A percentile compares a stretch with the other conserved stretches of the same genome.
phyloP scores from a whole-genome alignment of 768 basidiomycete species.

The Kwoniella dendrophila region DNA sequence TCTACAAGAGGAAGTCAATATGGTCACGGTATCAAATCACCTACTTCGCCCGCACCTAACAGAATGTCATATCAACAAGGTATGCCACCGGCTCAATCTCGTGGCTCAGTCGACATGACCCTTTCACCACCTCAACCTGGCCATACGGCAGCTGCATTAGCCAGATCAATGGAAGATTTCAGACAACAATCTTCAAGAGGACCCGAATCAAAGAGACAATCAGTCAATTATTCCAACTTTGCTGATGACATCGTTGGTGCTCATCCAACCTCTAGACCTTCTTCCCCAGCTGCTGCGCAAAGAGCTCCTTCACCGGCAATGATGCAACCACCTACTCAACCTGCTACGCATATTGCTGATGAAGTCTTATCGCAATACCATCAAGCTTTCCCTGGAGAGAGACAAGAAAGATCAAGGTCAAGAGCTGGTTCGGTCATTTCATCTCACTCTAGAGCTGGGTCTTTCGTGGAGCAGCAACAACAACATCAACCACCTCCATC shows the following conservation, averaged over 20 bases:
- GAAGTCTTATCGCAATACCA: conserved; percentile 76
- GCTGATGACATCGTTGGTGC: conserved; percentile 78
- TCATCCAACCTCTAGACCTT: conserved; percentile 72
- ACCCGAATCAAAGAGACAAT: conserved; percentile 34
- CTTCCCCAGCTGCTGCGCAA: conserved; percentile 62
- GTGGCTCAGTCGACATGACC: conserved; percentile 39
- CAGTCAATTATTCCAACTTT: conserved; percentile 70
- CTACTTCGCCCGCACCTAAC: conserved; percentile 45
- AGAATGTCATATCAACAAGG: conserved; percentile 40
- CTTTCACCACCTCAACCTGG: conserved; percentile 53
- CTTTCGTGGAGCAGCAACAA: conserved; percentile 42
- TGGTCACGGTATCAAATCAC: conserved; percentile 30
- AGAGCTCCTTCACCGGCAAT: conserved; percentile 62
- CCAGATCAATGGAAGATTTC: conserved; percentile 57
- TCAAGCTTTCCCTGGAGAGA: conserved; percentile 83
- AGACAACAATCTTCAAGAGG: conserved; percentile 44
- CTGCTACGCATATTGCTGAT: conserved; percentile 61
- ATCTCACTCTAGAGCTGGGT: conserved; percentile 40
- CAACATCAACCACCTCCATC: conserved; percentile 43
- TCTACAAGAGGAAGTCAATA: conserved; percentile 33
- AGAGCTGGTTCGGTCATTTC: conserved; percentile 32
- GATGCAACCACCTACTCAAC: conserved; percentile 65
- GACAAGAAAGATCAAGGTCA: conserved; percentile 37
- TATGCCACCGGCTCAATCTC: conserved; percentile 21
- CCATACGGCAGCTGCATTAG: conserved; percentile 55